These are phyloP conservation scores for Thalassiosira profunda DNA, from an alignment of 108 stramenopile species.

Conservation along the genomic window DNA sequence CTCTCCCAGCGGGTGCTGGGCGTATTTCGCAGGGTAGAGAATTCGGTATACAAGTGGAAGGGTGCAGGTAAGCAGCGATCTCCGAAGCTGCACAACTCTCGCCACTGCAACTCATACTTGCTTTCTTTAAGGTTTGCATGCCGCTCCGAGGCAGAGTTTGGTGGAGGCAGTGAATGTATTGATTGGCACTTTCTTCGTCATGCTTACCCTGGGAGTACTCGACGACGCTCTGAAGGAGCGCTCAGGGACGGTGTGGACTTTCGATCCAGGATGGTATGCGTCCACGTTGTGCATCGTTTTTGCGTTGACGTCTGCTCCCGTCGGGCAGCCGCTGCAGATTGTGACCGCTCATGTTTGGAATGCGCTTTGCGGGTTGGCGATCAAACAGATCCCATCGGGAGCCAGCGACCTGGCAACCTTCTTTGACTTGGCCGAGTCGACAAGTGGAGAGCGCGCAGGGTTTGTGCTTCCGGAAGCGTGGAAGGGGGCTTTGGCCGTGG, in stretches of 20 bases:
- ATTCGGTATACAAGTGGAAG: slow-evolving; percentile 18
- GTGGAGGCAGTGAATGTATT: not conserved
- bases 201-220: slow-evolving; percentile 12
- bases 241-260: not conserved
- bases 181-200: slow-evolving; percentile 18
- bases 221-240: not conserved
- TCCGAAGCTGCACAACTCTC: too few species aligned
- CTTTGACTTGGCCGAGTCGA: too few species aligned
- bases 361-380: slow-evolving; percentile 12
- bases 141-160: slow-evolving; percentile 17
- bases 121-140: too few species aligned
- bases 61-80: too few species aligned
- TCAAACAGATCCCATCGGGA: slow-evolving; percentile 16
- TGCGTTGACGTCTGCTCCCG: slow-evolving; percentile 44
- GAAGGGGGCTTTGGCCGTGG: slow-evolving; percentile 24
- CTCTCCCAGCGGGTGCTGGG: not conserved
- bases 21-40: not conserved
- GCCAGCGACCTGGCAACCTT: not conserved
- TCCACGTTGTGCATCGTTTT: slow-evolving; percentile 22
- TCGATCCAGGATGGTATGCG: slow-evolving; percentile 19
- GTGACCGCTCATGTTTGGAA: slow-evolving; percentile 29
- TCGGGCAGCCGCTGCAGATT: slow-evolving; percentile 35
- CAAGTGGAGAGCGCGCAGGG: too few species aligned
- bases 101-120: too few species aligned
- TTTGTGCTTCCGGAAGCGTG: slow-evolving; percentile 14